Conservation (phyloP, 805 yeast genomes). For the Ogataea nonfermentans region DNA sequence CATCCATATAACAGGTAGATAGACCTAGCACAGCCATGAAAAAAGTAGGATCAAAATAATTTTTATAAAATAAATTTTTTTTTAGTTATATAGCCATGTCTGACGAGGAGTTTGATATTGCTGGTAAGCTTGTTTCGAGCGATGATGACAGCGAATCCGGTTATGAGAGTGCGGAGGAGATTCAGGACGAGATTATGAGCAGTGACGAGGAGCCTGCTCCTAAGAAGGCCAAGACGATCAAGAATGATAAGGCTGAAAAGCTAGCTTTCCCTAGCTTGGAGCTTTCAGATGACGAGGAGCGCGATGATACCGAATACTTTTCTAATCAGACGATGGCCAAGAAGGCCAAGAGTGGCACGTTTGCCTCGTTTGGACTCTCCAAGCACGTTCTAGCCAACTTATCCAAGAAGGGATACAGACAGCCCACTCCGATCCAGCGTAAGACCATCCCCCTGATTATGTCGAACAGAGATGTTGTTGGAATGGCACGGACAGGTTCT, state of each 20-base stretch:
- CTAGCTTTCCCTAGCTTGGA: conserved; percentile 41
- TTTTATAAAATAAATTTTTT: conserved; percentile 12
- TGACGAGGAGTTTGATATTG: conserved; percentile 57
- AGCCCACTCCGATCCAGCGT: conserved; percentile 97
- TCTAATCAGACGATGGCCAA: conserved; percentile 39
- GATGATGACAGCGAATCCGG: conserved; percentile 24
- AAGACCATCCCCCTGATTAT: conserved; percentile 89
- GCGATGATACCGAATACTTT: conserved; percentile 44
- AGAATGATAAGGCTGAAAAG: conserved; percentile 14
- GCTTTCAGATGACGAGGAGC: conserved; percentile 42
- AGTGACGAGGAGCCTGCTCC: conserved; percentile 42
- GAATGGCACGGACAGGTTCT: conserved; percentile 99
- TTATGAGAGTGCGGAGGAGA: conserved; percentile 30
- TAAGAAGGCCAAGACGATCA: conserved; percentile 25
- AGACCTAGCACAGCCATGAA: conserved; percentile 12
- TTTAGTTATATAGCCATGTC: conserved; percentile 4
- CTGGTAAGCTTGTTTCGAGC: conserved; percentile 53
- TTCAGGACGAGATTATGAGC: conserved; percentile 53
- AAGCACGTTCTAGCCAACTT: conserved; percentile 68
- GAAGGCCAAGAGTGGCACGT: conserved; percentile 74
- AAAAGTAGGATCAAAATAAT: conserved; percentile 7
- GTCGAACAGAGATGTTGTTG: conserved; percentile 90
- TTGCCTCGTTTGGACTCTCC: conserved; percentile 87
- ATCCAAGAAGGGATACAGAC: conserved; percentile 80
- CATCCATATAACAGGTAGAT: conserved; percentile 33